Base-by-base conservation (phyloP, 2,329 filamentous ascomycete species). In the Cadophora sp. region DNA sequence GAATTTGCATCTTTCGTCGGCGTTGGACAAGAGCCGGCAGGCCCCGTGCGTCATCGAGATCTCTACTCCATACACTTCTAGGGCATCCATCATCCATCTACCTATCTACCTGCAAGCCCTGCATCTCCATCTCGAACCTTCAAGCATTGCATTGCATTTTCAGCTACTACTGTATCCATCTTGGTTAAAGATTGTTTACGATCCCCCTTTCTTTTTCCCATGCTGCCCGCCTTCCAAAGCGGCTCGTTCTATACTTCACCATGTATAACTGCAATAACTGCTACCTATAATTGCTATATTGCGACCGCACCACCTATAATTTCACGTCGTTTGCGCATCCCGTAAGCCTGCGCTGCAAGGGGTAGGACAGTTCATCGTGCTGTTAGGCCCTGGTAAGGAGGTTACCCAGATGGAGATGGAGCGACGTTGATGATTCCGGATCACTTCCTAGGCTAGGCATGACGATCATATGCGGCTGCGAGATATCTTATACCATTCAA, bases 21-120 rank as follows among this genome's bases (percentile, higher is more conserved):
- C 22, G 3, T 16, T 33, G 7, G 14, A 59, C 22, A 7, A n/a
- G 53, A 14, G 51, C 14, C 62, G 53, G 53, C 55, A 41, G 53
- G 36, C 22, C 22, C 62, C 53, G 62, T 59, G 62, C 53, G 55
- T 50, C 55, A 59, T 59, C 53, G 39, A 64, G 51, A 58, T 51
- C 53, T 64, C 41, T 22, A 36, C 39, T 47, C 27, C 24, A 16
- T 3, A 30, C 50, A 20, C 33, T 48, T 14, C 18, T 16, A 14
- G 20, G 6, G 18, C 20, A 39, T 11, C 27, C 51, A 36, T n/a
- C 20, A 6, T 41, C 1, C 53, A 58, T 58, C 53, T 39, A 7
- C 13, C n/a, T 50, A 3, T 62, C 45, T 24, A 39, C 20, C 22
- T 48, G 16, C 24, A 39, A 30, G 6, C 27, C 27, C 27, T 30